Evolutionary conservation across 2,329 filamentous ascomycete species (phyloP).

Genomic region (Dactylellina cionopaga): DNA sequence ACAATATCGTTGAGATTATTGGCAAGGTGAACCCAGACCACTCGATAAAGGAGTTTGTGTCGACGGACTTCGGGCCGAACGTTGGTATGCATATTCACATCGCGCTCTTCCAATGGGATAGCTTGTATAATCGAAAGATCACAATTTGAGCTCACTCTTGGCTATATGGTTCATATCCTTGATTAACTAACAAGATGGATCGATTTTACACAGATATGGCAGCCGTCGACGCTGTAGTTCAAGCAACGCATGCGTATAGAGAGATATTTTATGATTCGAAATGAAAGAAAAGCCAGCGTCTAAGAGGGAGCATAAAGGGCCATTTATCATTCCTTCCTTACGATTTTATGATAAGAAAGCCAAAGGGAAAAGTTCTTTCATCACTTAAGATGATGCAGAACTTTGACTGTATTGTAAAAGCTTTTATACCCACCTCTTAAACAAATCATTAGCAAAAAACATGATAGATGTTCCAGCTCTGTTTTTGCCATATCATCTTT

Average conservation of each 20-base stretch:
- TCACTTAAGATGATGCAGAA: no score
- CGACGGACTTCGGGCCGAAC: conserved; percentile 73
- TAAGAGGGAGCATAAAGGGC: no score
- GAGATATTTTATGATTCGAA: conserved; percentile 77
- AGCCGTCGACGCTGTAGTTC: conserved; percentile 80
- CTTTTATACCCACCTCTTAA: no score
- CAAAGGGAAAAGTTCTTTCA: no score
- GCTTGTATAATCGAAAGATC: no score
- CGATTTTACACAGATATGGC: conserved; percentile 73
- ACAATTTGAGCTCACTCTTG: no score
- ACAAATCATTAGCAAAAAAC: no score
- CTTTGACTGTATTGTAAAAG: no score
- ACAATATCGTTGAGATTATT: conserved; percentile 78
- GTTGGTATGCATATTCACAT: conserved; percentile 20
- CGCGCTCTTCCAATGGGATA: neutral
- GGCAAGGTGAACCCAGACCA: conserved; percentile 81
- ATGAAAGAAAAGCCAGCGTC: neutral
- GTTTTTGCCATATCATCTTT: no score
- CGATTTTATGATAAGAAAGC: no score
- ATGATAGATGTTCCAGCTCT: no score
- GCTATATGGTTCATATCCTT: conserved; percentile 10
- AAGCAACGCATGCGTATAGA: conserved; percentile 83
- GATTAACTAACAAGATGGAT: conserved; percentile 4
- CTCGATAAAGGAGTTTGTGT: conserved; percentile 74
- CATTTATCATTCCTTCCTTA: no score